Percentiles rank a stretch among this genome's conserved stretches.
Evolutionary conservation across 768 basidiomycete species (phyloP).

Genomic region (Suillus alpinus): DNA sequence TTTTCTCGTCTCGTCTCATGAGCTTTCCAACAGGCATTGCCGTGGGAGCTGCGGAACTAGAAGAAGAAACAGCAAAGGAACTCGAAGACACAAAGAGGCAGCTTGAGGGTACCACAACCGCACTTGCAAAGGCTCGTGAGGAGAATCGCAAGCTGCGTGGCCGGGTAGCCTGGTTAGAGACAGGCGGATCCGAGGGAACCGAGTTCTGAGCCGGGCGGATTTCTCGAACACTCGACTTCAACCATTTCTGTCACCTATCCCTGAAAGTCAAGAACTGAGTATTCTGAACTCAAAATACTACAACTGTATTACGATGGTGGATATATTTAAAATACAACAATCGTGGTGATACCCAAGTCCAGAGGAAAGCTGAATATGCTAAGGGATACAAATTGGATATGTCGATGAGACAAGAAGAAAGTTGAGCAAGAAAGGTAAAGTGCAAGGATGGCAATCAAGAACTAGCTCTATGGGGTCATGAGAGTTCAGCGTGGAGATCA

Average conservation of each 20-base stretch:
- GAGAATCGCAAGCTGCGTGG: conserved; percentile 56
- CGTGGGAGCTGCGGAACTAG: conserved; percentile 69
- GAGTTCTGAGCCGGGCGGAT: conserved; percentile 23
- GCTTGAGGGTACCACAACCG: conserved; percentile 42
- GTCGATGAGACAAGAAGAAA: background rate
- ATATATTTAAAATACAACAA: background rate
- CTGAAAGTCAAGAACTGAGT: background rate
- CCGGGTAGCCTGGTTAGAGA: conserved; percentile 34
- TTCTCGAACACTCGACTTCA: background rate
- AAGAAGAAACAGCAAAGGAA: conserved; percentile 50
- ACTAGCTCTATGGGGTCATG: conserved; percentile 14
- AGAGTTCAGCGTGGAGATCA: conserved; percentile 18
- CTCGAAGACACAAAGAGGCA: conserved; percentile 48
- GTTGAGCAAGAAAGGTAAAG: background rate
- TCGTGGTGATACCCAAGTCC: background rate
- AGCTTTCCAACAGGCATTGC: conserved; percentile 53
- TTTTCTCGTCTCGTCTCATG: conserved; percentile 1
- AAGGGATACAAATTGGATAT: background rate
- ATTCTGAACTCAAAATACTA: conserved; percentile 3
- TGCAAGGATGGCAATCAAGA: background rate
- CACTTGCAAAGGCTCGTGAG: conserved; percentile 42
- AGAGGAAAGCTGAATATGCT: background rate
- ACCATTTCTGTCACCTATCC: conserved; percentile 6
- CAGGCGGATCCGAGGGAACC: conserved; percentile 32
- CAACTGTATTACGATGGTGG: background rate